A percentile compares a stretch with the other conserved stretches of the same genome.
Conservation (phyloP, 768 basidiomycete genomes). For the Tricholomella constricta region DNA sequence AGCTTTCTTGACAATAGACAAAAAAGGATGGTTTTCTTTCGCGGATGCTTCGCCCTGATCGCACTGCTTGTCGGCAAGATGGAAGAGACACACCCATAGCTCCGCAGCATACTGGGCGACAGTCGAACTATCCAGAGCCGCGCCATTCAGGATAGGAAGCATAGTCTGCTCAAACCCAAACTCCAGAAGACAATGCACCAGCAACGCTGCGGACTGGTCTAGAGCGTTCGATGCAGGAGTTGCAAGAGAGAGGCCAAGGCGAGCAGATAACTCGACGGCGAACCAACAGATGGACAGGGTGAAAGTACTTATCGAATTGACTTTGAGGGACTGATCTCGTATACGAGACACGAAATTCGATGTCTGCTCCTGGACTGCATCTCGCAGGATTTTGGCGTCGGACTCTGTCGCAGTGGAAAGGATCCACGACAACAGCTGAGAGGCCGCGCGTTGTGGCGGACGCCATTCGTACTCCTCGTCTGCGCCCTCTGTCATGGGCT, state of each 20-base stretch:
- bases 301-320: constrained; percentile 36
- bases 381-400: constrained; percentile 30
- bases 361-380: constrained; percentile 37
- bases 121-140: constrained; percentile 36
- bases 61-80: constrained; percentile 43
- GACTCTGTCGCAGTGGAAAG: constrained; percentile 35
- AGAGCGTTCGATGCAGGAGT: constrained; percentile 19
- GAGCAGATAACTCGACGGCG: constrained; percentile 54
- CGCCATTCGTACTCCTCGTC: constrained; percentile 40
- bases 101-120: constrained; percentile 53
- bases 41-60: constrained; percentile 11
- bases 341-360: constrained; percentile 39
- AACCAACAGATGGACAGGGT: constrained; percentile 63
- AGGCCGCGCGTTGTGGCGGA: constrained; percentile 38
- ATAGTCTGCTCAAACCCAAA: constrained; percentile 53
- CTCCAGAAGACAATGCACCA: constrained; percentile 54
- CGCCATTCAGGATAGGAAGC: constrained; percentile 35
- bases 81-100: constrained; percentile 74
- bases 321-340: constrained; percentile 33
- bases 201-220: constrained; percentile 32
- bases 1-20: constrained; percentile 42
- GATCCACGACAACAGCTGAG: constrained; percentile 50
- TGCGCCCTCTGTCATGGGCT: constrained; percentile 35
- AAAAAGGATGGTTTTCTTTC: constrained; percentile 39
- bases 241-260: constrained; percentile 29